Percentiles rank a stretch among this genome's conserved stretches.
These are phyloP conservation scores for Botryotinia calthae DNA, from an alignment of 2,329 filamentous ascomycete genomes.

Conservation along the genomic window DNA sequence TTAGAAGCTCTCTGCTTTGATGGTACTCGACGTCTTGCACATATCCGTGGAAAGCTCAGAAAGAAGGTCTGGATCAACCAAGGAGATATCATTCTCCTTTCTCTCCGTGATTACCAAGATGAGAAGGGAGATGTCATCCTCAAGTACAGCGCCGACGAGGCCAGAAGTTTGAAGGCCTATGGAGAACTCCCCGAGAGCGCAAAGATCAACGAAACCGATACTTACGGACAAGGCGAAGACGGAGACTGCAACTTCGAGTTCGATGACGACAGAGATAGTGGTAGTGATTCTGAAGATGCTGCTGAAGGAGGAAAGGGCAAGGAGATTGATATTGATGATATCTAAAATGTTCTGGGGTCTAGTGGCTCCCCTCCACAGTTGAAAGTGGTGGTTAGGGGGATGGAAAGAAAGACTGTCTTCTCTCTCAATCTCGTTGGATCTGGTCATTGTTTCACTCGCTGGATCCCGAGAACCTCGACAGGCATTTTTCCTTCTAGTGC, in stretches of 20 bases:
- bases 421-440: conserved; percentile 52
- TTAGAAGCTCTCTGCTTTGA: conserved; percentile 92
- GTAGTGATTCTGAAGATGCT: conserved; percentile 50
- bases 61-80: conserved; percentile 99
- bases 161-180: conserved; percentile 91
- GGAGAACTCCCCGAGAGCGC: conserved; percentile 95
- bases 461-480: conserved; percentile 39
- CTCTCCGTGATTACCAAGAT: conserved; percentile 88
- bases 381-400: conserved; percentile 21
- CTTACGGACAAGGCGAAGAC: conserved; percentile 85
- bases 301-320: conserved; percentile 55
- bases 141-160: conserved; percentile 96
- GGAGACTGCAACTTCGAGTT: conserved; percentile 98
- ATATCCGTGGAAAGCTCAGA: conserved; percentile 92
- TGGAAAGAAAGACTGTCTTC: conserved; percentile 58
- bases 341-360: conserved; percentile 51
- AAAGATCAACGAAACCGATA: conserved; percentile 99
- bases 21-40: conserved; percentile 78
- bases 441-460: conserved; percentile 29
- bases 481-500: conserved; percentile 35
- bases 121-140: conserved; percentile 91
- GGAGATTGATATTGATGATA: conserved; percentile 94
- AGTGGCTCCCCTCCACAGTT: conserved; percentile 1
- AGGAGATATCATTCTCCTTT: conserved; percentile 87
- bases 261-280: conserved; percentile 78